phyloP scores from a whole-genome alignment of 129 eudicot species.

The Centrapalus pauciflorus region DNA sequence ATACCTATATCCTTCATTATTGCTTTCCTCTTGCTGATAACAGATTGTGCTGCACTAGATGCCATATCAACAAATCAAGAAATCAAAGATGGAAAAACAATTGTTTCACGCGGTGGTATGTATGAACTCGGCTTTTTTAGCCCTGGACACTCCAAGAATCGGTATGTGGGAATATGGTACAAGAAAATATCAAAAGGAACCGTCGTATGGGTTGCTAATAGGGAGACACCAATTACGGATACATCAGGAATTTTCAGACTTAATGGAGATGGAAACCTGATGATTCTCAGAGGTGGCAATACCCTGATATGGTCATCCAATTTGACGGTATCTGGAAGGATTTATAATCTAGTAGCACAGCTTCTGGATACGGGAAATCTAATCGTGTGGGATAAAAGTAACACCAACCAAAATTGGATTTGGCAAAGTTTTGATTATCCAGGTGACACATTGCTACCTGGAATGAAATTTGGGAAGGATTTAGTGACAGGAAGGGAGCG shows the following conservation, averaged over 20 bases:
- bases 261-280: conserved; percentile 3
- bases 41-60: not conserved
- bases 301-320: conserved; percentile 3
- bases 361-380: conserved; percentile 22
- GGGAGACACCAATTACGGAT: not conserved
- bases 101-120: conserved; percentile 12
- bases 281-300: not conserved
- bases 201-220: conserved; percentile 20
- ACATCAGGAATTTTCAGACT: not conserved
- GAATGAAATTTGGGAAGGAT: not conserved
- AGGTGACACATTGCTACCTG: conserved; percentile 9
- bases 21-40: not conserved
- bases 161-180: conserved; percentile 30
- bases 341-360: not conserved
- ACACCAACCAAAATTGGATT: not conserved
- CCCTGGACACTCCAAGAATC: conserved; percentile 1
- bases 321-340: not conserved
- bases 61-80: not conserved
- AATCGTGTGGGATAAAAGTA: not conserved
- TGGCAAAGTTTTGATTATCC: conserved; percentile 26
- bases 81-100: conserved; percentile 20
- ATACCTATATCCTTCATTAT: not conserved
- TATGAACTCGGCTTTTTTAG: conserved; percentile 27
- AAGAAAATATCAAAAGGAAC: conserved; percentile 25
- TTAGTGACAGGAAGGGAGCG: not conserved